Base-by-base conservation (phyloP, 495 filamentous ascomycete genomes). In the Aspergillus nidulans region DNA sequence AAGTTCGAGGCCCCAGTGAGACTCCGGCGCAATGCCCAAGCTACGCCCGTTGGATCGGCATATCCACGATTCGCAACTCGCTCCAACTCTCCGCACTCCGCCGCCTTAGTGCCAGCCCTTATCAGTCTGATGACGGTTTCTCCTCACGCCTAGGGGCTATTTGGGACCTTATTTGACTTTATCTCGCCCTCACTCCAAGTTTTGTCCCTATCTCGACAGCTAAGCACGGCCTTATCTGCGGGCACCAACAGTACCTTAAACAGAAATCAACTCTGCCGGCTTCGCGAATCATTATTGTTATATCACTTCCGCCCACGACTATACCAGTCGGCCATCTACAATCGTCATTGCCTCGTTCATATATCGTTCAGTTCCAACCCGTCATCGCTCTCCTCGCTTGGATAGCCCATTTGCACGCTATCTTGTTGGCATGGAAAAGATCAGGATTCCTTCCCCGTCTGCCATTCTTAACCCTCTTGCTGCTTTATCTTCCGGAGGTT, bases 361-460 rank as follows among this genome's bases (percentile, higher is more conserved):
- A 6, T 58, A 25, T 39, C 30, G 30, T 48, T 48, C 41, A 9
- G 8, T 53, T 26, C 26, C 43, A n/a, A 15, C 16, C 18, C 10
- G 42, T 23, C 26, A 50, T n/a, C 26, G 4, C 34, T 6, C 26
- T 42, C 36, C 21, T 19, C 10, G 9, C 19, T 50, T 45, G 51
- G 48, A 20, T 23, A 49, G 26, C 23, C 43, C 47, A 50, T 23
- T 28, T 48, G 38, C 60, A 44, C 18, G 41, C 36, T 42, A 43
- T 30, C 0, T 20, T 38, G 49, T 62, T 62, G 71, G 69, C 56
- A 83, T 83, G 81, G 85, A 82, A 72, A 77, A 77, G 40, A 84
- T 86, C 66, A 77, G 74, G 64, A 84, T 86, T 52, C 82, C 82
- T 48, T 83, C 84, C 23, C 82, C 85, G 38, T 82, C 85, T 47